Evolutionary conservation across 2,329 filamentous ascomycete genomes (phyloP).

Genomic region (Pseudogymnoascus sp.): DNA sequence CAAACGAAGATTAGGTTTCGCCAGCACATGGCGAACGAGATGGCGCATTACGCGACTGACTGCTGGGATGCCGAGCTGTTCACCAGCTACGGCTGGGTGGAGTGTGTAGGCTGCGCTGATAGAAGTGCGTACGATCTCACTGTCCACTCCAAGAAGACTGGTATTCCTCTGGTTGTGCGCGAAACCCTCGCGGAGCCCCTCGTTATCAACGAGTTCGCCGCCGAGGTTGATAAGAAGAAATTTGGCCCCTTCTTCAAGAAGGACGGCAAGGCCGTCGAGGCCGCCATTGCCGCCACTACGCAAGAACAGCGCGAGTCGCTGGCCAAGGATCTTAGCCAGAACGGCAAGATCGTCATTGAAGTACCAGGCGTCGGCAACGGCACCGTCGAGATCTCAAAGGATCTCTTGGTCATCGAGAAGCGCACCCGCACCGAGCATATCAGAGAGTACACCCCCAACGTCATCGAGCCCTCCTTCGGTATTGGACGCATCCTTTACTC

Average conservation of each 20-base stretch:
- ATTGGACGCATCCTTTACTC: slow-evolving; percentile 92
- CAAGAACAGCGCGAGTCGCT: slow-evolving; percentile 78
- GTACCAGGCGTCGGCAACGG: slow-evolving; percentile 59
- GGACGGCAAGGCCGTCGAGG: slow-evolving; percentile 78
- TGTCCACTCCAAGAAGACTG: slow-evolving; percentile 89
- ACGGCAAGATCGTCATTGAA: slow-evolving; percentile 68
- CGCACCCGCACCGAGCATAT: slow-evolving; percentile 73
- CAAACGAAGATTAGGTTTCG: slow-evolving; percentile 84
- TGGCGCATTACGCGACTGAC: slow-evolving; percentile 91
- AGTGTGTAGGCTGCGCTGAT: slow-evolving; percentile 95
- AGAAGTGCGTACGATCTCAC: slow-evolving; percentile 89
- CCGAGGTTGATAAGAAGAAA: slow-evolving; percentile 89
- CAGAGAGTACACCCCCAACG: slow-evolving; percentile 88
- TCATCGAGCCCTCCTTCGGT: slow-evolving; percentile 95
- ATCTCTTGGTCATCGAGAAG: slow-evolving; percentile 77
- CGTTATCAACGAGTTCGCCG: slow-evolving; percentile 75
- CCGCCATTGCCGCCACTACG: slow-evolving; percentile 63
- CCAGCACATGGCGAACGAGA: slow-evolving; percentile 89
- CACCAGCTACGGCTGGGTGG: slow-evolving; percentile 92
- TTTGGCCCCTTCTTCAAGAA: slow-evolving; percentile 95
- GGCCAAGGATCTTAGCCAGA: slow-evolving; percentile 61
- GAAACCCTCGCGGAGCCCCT: slow-evolving; percentile 72
- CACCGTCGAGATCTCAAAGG: slow-evolving; percentile 70
- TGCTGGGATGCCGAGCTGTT: slow-evolving; percentile 96
- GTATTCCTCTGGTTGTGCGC: slow-evolving; percentile 74